Base-by-base conservation (phyloP, 495 filamentous ascomycete genomes). In the Aspergillus taichungensis region DNA sequence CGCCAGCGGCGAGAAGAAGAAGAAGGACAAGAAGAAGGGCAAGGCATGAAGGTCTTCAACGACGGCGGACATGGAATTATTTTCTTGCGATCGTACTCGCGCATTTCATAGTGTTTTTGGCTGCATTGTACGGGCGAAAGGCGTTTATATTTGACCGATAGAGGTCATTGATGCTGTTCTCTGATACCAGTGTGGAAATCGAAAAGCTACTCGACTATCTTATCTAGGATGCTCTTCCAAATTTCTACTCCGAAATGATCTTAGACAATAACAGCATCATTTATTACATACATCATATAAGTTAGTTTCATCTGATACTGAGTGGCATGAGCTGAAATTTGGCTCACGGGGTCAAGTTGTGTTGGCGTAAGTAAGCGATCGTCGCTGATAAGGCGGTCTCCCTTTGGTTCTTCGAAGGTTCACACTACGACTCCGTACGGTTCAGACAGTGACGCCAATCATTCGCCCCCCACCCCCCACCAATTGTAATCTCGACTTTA, bases 11-110 rank as follows among this genome's bases (percentile, higher is more conserved):
- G 71, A 67, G 27, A 68, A 69, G 59, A 69, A 73, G 51, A 72
- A 69, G 57, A 69, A 72, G 55, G 64, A 73, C 37, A 77, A 76
- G 66, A 72, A 70, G 57, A 72, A 70, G 60, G 62, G 52, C 37
- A 72, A 67, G 57, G 63, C 63, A 28, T 73, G 47, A 62, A 33
- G n/a, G 37, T 31, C 13, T 37, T 6, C 12, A 13, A 34, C 13
- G 5, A 34, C 11, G 35, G n/a, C 12, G 37, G n/a, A 35, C 27
- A 24, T 18, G 33, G 28, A 13, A 13, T 2, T 34, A 34, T 4
- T 29, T 48, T 29, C 18, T 3, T 34, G 28, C 27, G 27, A 12
- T 28, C 12, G 30, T 31, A 42, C 30, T 27, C 18, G 30, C 41
- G 42, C 34, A 37, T 43, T 37, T 54, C 40, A 40, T 45, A 38